These are phyloP conservation scores for Talaromyces ruber DNA, from an alignment of 495 filamentous ascomycete species.

Conservation along the genomic window DNA sequence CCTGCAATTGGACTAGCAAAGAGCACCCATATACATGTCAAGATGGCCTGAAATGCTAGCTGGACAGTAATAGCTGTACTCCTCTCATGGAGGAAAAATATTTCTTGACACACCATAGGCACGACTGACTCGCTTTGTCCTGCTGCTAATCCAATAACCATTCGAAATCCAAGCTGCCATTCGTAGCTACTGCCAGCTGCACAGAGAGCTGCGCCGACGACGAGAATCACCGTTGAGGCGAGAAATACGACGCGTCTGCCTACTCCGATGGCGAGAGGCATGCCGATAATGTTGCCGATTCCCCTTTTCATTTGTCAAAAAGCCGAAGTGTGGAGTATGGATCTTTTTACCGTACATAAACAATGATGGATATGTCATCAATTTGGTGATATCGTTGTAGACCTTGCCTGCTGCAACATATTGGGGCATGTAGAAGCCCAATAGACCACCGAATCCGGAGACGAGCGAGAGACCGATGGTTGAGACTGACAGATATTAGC, in stretches of 20 bases:
- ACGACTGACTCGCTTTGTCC: slow-evolving; percentile 25
- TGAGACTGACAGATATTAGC: slow-evolving; percentile 12
- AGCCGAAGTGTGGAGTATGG: not conserved
- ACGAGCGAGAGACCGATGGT: slow-evolving; percentile 20
- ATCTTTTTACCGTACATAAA: slow-evolving; percentile 13
- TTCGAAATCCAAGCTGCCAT: slow-evolving; percentile 19
- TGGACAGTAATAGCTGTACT: slow-evolving; percentile 24
- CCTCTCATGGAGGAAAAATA: slow-evolving; percentile 28
- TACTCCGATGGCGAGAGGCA: slow-evolving; percentile 30
- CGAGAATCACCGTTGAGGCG: slow-evolving; percentile 16
- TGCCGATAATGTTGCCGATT: slow-evolving; percentile 30
- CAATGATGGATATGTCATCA: slow-evolving; percentile 26
- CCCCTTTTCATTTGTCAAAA: slow-evolving; percentile 12
- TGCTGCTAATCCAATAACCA: slow-evolving; percentile 22
- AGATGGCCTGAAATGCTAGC: slow-evolving; percentile 19
- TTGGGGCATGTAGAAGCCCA: slow-evolving; percentile 16
- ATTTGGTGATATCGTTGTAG: slow-evolving; percentile 17
- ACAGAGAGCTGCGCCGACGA: slow-evolving; percentile 16
- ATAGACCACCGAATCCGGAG: slow-evolving; percentile 20
- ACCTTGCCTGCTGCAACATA: slow-evolving; percentile 14
- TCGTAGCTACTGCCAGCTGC: slow-evolving; percentile 14
- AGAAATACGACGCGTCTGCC: slow-evolving; percentile 30
- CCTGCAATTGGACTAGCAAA: slow-evolving; percentile 26
- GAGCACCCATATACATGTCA: slow-evolving; percentile 20
- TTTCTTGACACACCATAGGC: slow-evolving; percentile 34